Evolutionary conservation across 2,329 filamentous ascomycete species (phyloP), one percentile per base, ranked within the genome.

Genomic region (Aureobasidium lini): DNA sequence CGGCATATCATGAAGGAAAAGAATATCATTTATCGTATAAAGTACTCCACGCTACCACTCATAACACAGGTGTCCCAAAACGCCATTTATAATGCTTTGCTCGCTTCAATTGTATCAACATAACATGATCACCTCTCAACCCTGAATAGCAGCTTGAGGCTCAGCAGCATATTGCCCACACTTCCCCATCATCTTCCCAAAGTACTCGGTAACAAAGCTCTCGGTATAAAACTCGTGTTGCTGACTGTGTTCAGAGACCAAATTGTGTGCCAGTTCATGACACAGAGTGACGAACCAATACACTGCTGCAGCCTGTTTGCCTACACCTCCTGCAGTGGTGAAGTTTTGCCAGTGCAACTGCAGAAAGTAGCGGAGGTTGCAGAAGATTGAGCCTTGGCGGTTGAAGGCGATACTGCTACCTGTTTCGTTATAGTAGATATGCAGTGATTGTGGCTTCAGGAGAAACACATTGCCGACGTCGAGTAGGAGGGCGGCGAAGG

Each of bases 231-330:
- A 95, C 67, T 86, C 89, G 73, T 95, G 90, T 57, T 88, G 82
- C 15, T 88, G 79, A 68, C 87, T 87, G 72, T 97, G 93, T 63
- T 84, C 81, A 39, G 76, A 75, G 8, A 96, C 90, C 58, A 99
- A 76, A 71, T 99, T 99, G 75, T 99, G 94, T 60, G 94, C 92
- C 72, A 99, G 76, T 75, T 99, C 95, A 71, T 99, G 94, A 63
- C 91, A 95, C 62, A 96, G 72, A n/a, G 94, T 91, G 64, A 96
- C 88, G 84, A 88, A 96, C 93, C 93, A 97, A 79, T 92, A 95
- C 1, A 87, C 83, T 60, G 84, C 77, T 2, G 89, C 89, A 62
- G 94, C 88, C 4, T 83, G 79, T 69, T 78, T 84, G 15, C 77
- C 82, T 57, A 79, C 75, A 2, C 71, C 44, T 23, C 71, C 50